phyloP scores from a whole-genome alignment of 2,329 filamentous ascomycete genomes.

The Lecanicillium sp. region DNA sequence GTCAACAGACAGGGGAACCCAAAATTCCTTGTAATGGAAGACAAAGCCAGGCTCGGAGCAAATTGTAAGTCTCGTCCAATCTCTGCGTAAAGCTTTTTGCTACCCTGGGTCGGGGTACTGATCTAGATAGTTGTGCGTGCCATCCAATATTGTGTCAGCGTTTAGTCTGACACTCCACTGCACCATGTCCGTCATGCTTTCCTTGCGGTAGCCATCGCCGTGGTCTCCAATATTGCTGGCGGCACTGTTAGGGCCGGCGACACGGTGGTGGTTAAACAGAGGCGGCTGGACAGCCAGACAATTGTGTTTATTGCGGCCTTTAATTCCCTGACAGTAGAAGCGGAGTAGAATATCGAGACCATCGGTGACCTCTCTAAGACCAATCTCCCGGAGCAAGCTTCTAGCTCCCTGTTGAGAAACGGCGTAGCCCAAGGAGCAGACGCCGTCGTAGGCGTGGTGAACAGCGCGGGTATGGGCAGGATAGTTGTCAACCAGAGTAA shows the following conservation, averaged over 20 bases:
- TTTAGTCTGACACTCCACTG: conserved; percentile 7
- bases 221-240: conserved; percentile 28
- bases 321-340: conserved; percentile 33
- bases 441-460: conserved; percentile 27
- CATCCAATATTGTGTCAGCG: conserved; percentile 7
- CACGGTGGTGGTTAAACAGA: conserved; percentile 36
- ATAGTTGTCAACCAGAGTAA: conserved; percentile 21
- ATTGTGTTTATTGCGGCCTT: conserved; percentile 23
- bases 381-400: conserved; percentile 25
- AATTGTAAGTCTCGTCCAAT: too few relatives aligned
- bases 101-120: too few relatives aligned
- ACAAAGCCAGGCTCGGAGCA: too few relatives aligned
- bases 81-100: too few relatives aligned
- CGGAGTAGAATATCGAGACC: conserved; percentile 34
- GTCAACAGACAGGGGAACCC: too few relatives aligned
- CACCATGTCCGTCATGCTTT: conserved; percentile 10
- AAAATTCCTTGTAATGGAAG: too few relatives aligned
- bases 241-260: conserved; percentile 23
- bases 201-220: conserved; percentile 19
- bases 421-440: conserved; percentile 33
- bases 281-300: conserved; percentile 31
- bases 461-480: conserved; percentile 32
- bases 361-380: conserved; percentile 28
- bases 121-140: neutral
- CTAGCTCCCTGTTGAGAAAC: conserved; percentile 32